Conservation (phyloP, 164 flowering plant species). For the Liriodendron chinense region DNA sequence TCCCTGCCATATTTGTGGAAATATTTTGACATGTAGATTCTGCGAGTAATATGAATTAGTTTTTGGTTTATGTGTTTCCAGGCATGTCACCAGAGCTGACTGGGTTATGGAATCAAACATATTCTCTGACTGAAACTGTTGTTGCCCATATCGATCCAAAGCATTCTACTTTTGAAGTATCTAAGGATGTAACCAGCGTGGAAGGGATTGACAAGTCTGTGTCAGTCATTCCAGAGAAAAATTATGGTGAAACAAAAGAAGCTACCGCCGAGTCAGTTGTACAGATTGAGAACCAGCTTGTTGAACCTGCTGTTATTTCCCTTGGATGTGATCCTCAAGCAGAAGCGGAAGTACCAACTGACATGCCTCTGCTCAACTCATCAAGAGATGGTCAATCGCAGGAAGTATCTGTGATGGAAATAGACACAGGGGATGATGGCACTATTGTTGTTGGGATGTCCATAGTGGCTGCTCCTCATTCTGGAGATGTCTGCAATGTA, state of each 20-base stretch:
- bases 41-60: not conserved
- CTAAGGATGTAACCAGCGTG: constrained; percentile 21
- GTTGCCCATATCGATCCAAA: constrained; percentile 27
- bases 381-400: constrained; percentile 14
- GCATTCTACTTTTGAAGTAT: constrained; percentile 21
- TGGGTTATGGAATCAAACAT: constrained; percentile 43
- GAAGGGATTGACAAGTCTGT: constrained; percentile 13
- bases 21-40: too few relatives aligned
- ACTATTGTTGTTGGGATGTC: constrained; percentile 20
- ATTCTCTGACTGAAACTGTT: constrained; percentile 40
- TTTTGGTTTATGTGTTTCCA: constrained; percentile 27
- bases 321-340: constrained; percentile 12
- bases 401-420: constrained; percentile 22
- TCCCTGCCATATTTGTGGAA: too few relatives aligned
- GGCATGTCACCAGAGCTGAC: constrained; percentile 55
- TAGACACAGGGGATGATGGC: constrained; percentile 21
- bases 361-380: not conserved
- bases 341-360: not conserved
- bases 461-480: constrained; percentile 9
- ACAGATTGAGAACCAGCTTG: constrained; percentile 17
- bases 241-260: constrained; percentile 23
- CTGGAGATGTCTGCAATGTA: constrained; percentile 10
- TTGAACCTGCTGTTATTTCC: constrained; percentile 4
- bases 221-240: constrained; percentile 10
- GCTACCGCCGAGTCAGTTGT: constrained; percentile 14